Base-by-base conservation (phyloP, 2,329 filamentous ascomycete species). In the Byssoonygena ceratinophila region DNA sequence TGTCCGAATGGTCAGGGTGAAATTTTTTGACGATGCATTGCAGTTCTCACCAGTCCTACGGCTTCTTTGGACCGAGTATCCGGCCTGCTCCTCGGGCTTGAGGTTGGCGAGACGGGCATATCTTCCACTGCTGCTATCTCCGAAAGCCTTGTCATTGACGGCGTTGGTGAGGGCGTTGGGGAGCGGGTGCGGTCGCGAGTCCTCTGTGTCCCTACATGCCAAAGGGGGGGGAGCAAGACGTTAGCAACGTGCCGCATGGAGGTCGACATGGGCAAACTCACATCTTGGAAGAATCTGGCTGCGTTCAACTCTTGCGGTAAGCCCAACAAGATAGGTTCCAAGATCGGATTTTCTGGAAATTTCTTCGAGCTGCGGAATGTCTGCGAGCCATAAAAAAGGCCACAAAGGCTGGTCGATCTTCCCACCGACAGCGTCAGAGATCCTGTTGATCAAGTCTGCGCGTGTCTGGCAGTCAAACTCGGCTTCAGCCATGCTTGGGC, bases 341-440 rank as follows among this genome's bases (percentile, higher is more conserved):
- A 46, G 22, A 46, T 29, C 22, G 25, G 44, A 25, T 31, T 46
- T 12, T 23, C 44, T 46, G 44, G 23, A 46, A 25, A 46, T 46
- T 46, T 31, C 44, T 46, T 46, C 44, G 16, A 46, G 22, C 31
- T 46, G 22, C 25, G 44, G 25, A 46, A 46, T 46, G 44, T 46
- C 44, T 46, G 44, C 44, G n/a, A 46, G 44, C 44, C 44, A 46
- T 29, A 46, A 31, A 29, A 46, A 46, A 46, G 44, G 44, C 44
- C 44, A 46, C 44, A 46, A 46, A 46, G 3, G 22, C 44, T 46
- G 44, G 12, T 46, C 22, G 25, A 46, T 46, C 22, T 27, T 46
- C 44, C 44, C 44, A 46, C 25, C 25, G 11, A 29, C 22, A 46
- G 44, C 44, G 12, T 29, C 44, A 46, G 44, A 46, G 44, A 46